Evolutionary conservation across 2,329 filamentous ascomycete species (phyloP).

Genomic region (Amesomyces nigricolor): DNA sequence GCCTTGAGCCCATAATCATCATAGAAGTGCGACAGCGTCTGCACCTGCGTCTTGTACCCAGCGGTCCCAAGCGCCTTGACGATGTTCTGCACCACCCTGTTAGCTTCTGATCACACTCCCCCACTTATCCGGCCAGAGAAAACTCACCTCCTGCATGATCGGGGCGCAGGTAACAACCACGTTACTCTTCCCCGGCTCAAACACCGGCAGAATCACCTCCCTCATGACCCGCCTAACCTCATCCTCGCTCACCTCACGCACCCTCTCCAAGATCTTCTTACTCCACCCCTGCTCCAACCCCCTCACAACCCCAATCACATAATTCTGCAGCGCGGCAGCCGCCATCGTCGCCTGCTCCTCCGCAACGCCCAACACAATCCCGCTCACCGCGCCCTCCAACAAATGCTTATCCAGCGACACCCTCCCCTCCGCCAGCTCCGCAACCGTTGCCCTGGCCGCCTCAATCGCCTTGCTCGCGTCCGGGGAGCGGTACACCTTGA

Average conservation of each 20-base stretch:
- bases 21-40: conserved; percentile 72
- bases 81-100: conserved; percentile 52
- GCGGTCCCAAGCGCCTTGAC: conserved; percentile 66
- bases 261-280: conserved; percentile 67
- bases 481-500: conserved; percentile 84
- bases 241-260: conserved; percentile 68
- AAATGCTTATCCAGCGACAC: conserved; percentile 71
- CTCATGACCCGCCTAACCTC: conserved; percentile 71
- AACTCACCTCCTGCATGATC: conserved; percentile 73
- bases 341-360: conserved; percentile 85
- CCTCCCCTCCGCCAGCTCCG: conserved; percentile 66
- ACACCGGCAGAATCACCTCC: conserved; percentile 72
- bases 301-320: conserved; percentile 72
- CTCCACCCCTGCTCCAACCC: conserved; percentile 73
- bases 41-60: conserved; percentile 74
- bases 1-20: conserved; percentile 81
- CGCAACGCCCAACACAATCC: conserved; percentile 79
- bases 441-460: conserved; percentile 68
- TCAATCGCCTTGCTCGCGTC: conserved; percentile 81
- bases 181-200: conserved; percentile 74
- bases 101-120: conserved; percentile 23
- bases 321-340: conserved; percentile 75
- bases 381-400: conserved; percentile 84
- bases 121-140: not conserved
- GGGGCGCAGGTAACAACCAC: conserved; percentile 83